These are phyloP conservation scores for Sporisorium graminicola DNA, from an alignment of 1,284 basidiomycete species.

Conservation along the genomic window DNA sequence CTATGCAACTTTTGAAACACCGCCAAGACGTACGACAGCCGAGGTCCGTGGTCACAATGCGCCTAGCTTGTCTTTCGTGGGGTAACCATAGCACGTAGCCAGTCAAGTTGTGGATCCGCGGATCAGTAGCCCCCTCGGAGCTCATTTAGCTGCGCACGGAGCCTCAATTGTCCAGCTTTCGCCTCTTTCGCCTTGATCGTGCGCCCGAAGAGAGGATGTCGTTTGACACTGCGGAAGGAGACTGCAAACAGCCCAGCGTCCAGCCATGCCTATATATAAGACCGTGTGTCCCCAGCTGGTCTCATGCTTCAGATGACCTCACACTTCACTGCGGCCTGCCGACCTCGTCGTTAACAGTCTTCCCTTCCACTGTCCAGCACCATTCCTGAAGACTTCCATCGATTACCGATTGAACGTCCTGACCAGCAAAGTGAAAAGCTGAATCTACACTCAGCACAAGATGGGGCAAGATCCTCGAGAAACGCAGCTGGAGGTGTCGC, in stretches of 20 bases:
- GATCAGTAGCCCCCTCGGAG: neutral
- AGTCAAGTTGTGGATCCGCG: neutral
- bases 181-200: too few relatives aligned
- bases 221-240: slow-evolving; percentile 1
- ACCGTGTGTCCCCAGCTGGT: too few relatives aligned
- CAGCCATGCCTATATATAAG: neutral
- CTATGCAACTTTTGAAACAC: neutral
- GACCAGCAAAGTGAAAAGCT: neutral
- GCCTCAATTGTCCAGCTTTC: neutral
- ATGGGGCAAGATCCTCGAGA: slow-evolving; percentile 46
- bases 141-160: neutral
- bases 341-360: neutral
- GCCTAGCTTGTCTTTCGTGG: neutral
- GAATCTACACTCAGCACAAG: neutral
- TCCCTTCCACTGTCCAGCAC: neutral
- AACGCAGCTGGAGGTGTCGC: slow-evolving; percentile 30
- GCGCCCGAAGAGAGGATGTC: neutral
- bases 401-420: neutral
- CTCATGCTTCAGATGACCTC: neutral
- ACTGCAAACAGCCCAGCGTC: neutral
- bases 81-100: neutral
- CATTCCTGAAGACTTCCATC: neutral
- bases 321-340: neutral
- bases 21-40: neutral
- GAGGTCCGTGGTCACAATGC: neutral